A percentile compares a stretch with the other conserved stretches of the same genome.
phyloP scores from a whole-genome alignment of 2,329 filamentous ascomycete genomes.

The Epichloe amarillans region DNA sequence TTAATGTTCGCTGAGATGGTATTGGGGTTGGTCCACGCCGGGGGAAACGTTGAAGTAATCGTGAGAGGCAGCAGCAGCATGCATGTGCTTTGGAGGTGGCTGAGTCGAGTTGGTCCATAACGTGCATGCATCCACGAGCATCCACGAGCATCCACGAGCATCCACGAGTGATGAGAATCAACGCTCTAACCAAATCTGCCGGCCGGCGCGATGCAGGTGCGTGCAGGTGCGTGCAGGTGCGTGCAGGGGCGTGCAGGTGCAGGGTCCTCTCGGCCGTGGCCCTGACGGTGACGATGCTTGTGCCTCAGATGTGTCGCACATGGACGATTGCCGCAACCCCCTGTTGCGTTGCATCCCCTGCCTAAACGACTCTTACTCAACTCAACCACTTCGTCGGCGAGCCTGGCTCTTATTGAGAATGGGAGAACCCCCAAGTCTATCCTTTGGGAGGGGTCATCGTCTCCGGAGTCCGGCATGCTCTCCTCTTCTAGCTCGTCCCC shows the following conservation, averaged over 20 bases:
- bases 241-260: not conserved
- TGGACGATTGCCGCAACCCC: constrained; percentile 21
- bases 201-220: not conserved
- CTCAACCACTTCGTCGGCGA: too few relatives aligned
- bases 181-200: not conserved
- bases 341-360: constrained; percentile 8
- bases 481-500: constrained; percentile 6
- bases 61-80: not conserved
- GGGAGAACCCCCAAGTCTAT: not conserved
- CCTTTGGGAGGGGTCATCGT: not conserved
- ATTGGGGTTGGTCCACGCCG: not conserved
- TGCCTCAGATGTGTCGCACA: constrained; percentile 37
- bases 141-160: too few relatives aligned
- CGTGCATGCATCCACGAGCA: too few relatives aligned
- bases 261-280: constrained; percentile 3
- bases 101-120: not conserved
- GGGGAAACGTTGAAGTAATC: not conserved
- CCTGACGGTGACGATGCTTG: constrained; percentile 5
- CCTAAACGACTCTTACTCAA: not conserved
- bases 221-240: too few relatives aligned
- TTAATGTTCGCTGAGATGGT: too few relatives aligned
- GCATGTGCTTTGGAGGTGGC: not conserved
- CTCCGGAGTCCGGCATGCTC: not conserved
- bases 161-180: too few relatives aligned
- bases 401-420: not conserved